Conservation (phyloP, 2,329 filamentous ascomycete species). For the Corniculantispora saksenae region DNA sequence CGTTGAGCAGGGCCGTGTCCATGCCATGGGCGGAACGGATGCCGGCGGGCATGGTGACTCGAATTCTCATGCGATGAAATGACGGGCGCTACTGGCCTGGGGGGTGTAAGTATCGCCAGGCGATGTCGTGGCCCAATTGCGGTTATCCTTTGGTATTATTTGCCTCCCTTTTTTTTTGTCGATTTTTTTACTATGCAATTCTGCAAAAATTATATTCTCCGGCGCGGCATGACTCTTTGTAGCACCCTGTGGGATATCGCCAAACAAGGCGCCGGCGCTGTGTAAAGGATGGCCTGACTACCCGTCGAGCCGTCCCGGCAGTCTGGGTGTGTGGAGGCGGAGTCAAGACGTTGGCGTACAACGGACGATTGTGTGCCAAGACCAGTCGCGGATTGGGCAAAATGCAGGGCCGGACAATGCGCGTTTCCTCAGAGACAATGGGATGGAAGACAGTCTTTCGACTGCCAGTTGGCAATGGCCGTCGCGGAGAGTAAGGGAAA, state of each 20-base stretch:
- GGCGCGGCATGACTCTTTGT: slow-evolving; percentile 6
- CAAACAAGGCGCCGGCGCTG: background rate
- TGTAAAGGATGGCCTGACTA: too few species aligned
- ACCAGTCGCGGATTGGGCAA: background rate
- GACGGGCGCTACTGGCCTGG: background rate
- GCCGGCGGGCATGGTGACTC: slow-evolving; percentile 2
- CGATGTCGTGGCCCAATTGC: background rate
- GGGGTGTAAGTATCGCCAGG: background rate
- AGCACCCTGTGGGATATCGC: background rate
- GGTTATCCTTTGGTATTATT: background rate
- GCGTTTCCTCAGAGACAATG: background rate
- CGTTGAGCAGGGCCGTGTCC: slow-evolving; percentile 9
- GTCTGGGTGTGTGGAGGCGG: background rate
- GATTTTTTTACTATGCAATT: background rate
- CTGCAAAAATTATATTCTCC: too few species aligned
- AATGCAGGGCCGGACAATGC: background rate
- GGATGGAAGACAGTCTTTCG: background rate
- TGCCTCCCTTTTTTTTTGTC: background rate
- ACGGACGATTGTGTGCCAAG: background rate
- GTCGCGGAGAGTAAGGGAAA: background rate
- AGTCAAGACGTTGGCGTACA: background rate
- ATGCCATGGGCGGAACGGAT: background rate
- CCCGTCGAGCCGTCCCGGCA: background rate
- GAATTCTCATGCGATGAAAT: background rate
- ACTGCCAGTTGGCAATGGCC: slow-evolving; percentile 4